Evolutionary conservation across 2,329 filamentous ascomycete species (phyloP), one percentile per base, ranked within the genome.

Genomic region (Hymenoscyphus fructigenus): DNA sequence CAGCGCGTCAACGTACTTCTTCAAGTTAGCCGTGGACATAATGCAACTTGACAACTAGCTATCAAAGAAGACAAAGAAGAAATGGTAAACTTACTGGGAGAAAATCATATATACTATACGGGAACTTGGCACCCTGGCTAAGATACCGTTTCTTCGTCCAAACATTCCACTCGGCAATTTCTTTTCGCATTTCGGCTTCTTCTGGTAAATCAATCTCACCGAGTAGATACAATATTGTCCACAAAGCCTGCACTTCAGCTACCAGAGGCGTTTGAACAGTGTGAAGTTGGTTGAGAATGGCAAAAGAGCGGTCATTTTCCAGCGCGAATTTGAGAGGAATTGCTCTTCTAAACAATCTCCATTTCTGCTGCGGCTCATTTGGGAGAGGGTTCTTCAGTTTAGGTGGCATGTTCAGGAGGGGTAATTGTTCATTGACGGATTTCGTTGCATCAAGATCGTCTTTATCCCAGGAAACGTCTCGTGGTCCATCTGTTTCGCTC

Each of bases 101-200:
- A 58, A 73, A 77, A 62, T 77, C 75, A 62, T 70, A 77, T 14
- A 78, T 70, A 9, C 70, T 66, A 59, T 76, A 77, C 1, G 76
- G 59, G 61, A 73, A 69, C 57, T 75, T 76, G 29, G 63, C 62
- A 15, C 77, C 77, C 29, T 74, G 69, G 14, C 63, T 66, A 0
- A 74, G 56, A 66, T 78, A 78, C 26, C 77, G 66, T 67, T 76
- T 77, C 1, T 72, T 66, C 1, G 73, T 76, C 76, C 76, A 78
- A 0, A 71, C 72, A 61, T 76, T 76, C 71, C 70, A 76, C 17
- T 68, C 66, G 2, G 76, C 70, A 20, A 76, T 70, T 61, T 77
- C 76, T 32, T 65, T 62, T 3, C 64, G 71, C 75, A 76, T 77
- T 3, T 17, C 28, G 6, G 66, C 66, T 10, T 72, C 67, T 5